Conservation (phyloP, 2,329 filamentous ascomycete genomes). For the Fusarium bulbicola region DNA sequence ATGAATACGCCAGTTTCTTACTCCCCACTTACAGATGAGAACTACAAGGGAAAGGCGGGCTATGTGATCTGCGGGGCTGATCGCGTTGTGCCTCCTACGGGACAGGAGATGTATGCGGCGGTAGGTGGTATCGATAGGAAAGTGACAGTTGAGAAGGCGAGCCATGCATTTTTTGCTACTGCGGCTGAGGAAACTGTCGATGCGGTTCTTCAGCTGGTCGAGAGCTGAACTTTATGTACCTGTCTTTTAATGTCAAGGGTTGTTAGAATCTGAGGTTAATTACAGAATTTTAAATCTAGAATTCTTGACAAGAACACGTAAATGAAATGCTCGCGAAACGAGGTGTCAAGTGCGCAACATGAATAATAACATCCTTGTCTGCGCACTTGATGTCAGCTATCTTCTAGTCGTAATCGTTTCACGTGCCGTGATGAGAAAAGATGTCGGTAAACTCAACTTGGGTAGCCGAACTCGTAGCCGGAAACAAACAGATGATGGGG, state of each 20-base stretch:
- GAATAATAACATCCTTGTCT: background rate
- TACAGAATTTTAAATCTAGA: rapidly evolving
- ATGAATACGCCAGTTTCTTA: background rate
- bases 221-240: background rate
- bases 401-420: no score
- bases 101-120: background rate
- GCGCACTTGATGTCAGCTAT: no score
- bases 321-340: rapidly evolving
- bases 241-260: rapidly evolving
- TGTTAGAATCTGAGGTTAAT: background rate
- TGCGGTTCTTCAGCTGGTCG: background rate
- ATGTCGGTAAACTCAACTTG: no score
- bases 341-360: background rate
- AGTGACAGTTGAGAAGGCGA: background rate
- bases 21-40: background rate
- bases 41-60: background rate
- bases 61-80: constrained; percentile 8
- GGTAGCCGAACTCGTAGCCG: no score
- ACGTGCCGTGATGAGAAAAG: no score
- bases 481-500: no score
- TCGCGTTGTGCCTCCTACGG: background rate
- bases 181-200: background rate
- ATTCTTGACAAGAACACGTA: rapidly evolving
- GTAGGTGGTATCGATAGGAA: background rate
- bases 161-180: constrained; percentile 6